A percentile compares a stretch with the other conserved stretches of the same genome.
phyloP scores from a whole-genome alignment of 208 protist genomes.

The Trypanosoma grayi region DNA sequence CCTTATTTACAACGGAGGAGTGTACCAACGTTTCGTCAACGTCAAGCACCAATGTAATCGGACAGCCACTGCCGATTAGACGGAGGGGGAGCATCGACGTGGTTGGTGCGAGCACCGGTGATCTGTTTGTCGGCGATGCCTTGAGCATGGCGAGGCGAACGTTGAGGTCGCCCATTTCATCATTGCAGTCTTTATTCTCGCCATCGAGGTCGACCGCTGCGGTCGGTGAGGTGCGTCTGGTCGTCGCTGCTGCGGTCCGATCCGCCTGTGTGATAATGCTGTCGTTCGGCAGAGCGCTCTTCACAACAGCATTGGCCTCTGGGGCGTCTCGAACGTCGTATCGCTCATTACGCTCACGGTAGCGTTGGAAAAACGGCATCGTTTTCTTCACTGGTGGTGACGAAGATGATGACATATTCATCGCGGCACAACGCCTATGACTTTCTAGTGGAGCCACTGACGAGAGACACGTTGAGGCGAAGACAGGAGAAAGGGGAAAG shows the following conservation, averaged over 20 bases:
- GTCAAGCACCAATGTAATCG: conserved; percentile 49
- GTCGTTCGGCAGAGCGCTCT: not conserved
- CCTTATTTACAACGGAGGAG: conserved; percentile 33
- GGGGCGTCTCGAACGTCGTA: not conserved
- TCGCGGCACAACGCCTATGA: not conserved
- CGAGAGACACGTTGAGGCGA: too few relatives aligned
- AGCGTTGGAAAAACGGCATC: not conserved
- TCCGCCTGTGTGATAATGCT: not conserved
- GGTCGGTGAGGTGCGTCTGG: not conserved
- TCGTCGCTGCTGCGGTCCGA: not conserved
- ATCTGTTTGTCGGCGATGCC: not conserved
- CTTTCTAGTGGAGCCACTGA: too few relatives aligned
- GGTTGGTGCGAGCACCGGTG: not conserved
- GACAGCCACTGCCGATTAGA: not conserved
- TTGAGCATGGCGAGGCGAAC: not conserved
- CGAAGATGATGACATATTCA: too few relatives aligned
- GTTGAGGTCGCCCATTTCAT: too few relatives aligned
- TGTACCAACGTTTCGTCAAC: conserved; percentile 60
- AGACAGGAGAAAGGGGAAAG: too few relatives aligned
- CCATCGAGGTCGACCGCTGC: not conserved
- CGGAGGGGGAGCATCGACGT: not conserved
- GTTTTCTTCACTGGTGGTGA: not conserved
- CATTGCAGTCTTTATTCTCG: not conserved
- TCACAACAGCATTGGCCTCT: too few relatives aligned
- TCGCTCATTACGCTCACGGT: not conserved